Percentiles rank a stretch among this genome's conserved stretches.
Evolutionary conservation across 805 yeast species (phyloP).

Genomic region (Wickerhamomyces rabaulensis): DNA sequence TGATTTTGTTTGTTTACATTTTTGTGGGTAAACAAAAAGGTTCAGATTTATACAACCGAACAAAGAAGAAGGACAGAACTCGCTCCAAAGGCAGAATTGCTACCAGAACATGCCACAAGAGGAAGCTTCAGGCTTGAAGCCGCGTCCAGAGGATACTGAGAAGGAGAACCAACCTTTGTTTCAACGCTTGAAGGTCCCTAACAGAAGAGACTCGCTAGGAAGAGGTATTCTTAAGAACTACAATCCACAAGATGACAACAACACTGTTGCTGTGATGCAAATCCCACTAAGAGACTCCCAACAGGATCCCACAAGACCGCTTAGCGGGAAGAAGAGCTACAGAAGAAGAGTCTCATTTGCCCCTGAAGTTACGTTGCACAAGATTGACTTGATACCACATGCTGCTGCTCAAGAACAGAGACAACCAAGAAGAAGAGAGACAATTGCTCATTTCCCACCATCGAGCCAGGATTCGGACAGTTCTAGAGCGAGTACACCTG

Average conservation of each 20-base stretch:
- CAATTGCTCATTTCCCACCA: constrained; percentile 21
- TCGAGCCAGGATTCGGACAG: constrained; percentile 1
- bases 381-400: constrained; percentile 18
- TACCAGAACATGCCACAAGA: not conserved
- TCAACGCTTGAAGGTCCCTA: constrained; percentile 3
- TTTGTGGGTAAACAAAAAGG: not conserved
- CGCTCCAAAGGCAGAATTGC: not conserved
- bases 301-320: constrained; percentile 1
- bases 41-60: not conserved
- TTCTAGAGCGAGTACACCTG: constrained; percentile 4
- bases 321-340: constrained; percentile 13
- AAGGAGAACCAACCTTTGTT: constrained; percentile 1
- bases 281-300: constrained; percentile 14
- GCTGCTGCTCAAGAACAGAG: constrained; percentile 9
- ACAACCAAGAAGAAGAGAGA: constrained; percentile 23
- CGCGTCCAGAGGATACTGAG: not conserved
- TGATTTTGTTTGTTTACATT: not conserved
- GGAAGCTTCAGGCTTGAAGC: not conserved
- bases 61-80: not conserved
- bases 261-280: constrained; percentile 13
- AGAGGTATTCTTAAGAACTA: constrained; percentile 21
- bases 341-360: constrained; percentile 26
- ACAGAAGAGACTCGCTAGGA: constrained; percentile 21
- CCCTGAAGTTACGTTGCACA: constrained; percentile 27
- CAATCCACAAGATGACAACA: constrained; percentile 8